Evolutionary conservation across 192 early-diverging fungal species (phyloP).

Genomic region (Coemansia sp.): DNA sequence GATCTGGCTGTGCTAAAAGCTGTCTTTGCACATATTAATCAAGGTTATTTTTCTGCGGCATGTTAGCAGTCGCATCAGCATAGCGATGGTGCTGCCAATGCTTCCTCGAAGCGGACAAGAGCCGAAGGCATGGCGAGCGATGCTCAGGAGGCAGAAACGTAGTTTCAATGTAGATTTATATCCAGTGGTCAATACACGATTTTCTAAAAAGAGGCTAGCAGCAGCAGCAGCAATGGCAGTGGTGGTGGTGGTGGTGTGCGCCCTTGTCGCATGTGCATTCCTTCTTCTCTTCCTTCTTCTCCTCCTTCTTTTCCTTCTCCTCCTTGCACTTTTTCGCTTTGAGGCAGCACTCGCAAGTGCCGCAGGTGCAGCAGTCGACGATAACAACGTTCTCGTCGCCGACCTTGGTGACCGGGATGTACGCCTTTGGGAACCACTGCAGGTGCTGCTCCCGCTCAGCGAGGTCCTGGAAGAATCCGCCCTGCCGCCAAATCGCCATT

Average conservation of each 20-base stretch:
- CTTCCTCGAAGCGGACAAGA: not conserved
- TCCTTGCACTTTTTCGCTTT: slow-evolving; percentile 5
- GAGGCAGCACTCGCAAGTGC: slow-evolving; percentile 34
- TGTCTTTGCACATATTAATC: not conserved
- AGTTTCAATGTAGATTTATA: not conserved
- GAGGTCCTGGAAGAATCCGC: slow-evolving; percentile 52
- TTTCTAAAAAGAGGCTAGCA: not conserved
- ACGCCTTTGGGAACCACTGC: slow-evolving; percentile 51
- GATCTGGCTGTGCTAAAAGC: not conserved
- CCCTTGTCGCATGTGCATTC: slow-evolving; percentile 20
- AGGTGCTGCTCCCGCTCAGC: slow-evolving; percentile 52
- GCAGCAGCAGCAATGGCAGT: slow-evolving; percentile 15
- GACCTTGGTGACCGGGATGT: slow-evolving; percentile 44
- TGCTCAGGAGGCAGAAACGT: not conserved
- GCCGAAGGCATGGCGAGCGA: no score
- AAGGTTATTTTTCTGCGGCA: no score
- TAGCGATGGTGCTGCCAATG: not conserved
- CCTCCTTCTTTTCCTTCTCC: slow-evolving; percentile 7
- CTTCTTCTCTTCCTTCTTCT: slow-evolving; percentile 11
- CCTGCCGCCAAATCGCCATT: slow-evolving; percentile 51
- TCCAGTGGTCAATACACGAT: not conserved
- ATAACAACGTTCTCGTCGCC: slow-evolving; percentile 34
- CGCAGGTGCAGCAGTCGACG: slow-evolving; percentile 40
- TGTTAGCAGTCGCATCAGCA: slow-evolving; percentile 12
- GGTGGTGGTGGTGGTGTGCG: slow-evolving; percentile 18